Evolutionary conservation across 495 filamentous ascomycete genomes (phyloP), one percentile per base, ranked within the genome.

Genomic region (Talaromyces wortmannii): DNA sequence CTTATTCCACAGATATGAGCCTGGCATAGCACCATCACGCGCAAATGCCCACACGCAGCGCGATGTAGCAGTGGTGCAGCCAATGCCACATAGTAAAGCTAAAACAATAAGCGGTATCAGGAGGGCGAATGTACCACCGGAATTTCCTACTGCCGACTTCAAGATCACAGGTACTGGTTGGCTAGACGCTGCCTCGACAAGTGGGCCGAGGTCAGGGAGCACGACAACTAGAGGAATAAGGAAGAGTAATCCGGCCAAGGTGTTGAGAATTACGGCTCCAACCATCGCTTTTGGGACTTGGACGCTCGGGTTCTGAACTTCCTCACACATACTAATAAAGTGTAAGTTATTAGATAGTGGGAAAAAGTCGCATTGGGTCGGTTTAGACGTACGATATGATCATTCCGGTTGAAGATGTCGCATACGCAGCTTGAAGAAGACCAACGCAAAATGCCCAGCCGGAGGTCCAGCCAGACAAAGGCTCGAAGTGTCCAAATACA

Each of bases 41-140:
- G 71, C 69, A 65, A 74, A 74, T 4, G 71, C 60, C 53, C 63
- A 73, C 5, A 67, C 48, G 40, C 70, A 42, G 18, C 71, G 56
- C 23, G 68, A 71, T 8, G 36, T 13, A n/a, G 65, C 64, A 3
- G 63, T 59, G 15, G 67, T 63, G 17, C 36, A 40, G 36, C 36
- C 36, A 2, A 40, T 40, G 36, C 36, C 36, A 13, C 36, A 40
- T 40, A 40, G 36, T 13, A 40, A 10, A 40, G 36, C 36, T 10
- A 40, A 5, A 13, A 40, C 36, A 13, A 40, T 40, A 40, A 40
- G 36, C 36, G 36, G 36, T 2, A 40, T 40, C 13, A 40, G 5
- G 8, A 40, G 36, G 36, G 36, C 36, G 36, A 40, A 40, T 40
- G 36, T 13, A 40, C 36, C 36, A 5, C 36, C 36, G 5, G 36